A percentile compares a stretch with the other conserved stretches of the same genome.
These are phyloP conservation scores for Herpetomonas tarakana DNA, from an alignment of 208 protist genomes.

Conservation along the genomic window DNA sequence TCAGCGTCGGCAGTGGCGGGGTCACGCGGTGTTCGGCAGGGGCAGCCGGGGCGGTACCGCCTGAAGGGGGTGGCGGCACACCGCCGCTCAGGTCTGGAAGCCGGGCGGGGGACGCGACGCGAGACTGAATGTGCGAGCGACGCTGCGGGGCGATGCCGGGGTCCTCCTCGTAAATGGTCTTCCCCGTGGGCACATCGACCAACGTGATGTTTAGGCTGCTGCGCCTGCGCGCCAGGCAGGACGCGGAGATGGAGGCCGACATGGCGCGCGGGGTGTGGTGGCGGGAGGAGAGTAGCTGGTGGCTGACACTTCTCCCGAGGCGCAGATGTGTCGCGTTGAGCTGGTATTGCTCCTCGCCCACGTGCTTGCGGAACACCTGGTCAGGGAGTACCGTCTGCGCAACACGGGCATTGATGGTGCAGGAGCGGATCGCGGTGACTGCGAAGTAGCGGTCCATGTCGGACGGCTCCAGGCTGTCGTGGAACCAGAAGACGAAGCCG, in stretches of 20 bases:
- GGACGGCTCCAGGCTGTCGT: slow-evolving; percentile 48
- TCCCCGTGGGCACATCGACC: slow-evolving; percentile 17
- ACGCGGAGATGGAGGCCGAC: not conserved
- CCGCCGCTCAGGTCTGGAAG: too few relatives aligned
- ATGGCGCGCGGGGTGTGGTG: not conserved
- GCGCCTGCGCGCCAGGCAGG: slow-evolving; percentile 16
- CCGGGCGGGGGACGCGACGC: not conserved
- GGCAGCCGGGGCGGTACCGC: not conserved
- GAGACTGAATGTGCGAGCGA: not conserved
- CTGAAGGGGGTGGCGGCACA: not conserved
- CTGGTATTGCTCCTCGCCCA: slow-evolving; percentile 14
- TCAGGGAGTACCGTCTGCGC: slow-evolving; percentile 46
- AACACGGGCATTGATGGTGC: slow-evolving; percentile 43
- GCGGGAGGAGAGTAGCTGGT: not conserved
- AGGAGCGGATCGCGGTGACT: slow-evolving; percentile 42
- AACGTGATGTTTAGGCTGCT: slow-evolving; percentile 14
- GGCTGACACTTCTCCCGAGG: slow-evolving; percentile 3
- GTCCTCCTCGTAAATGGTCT: slow-evolving; percentile 11
- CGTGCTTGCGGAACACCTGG: slow-evolving; percentile 43
- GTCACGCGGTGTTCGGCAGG: not conserved
- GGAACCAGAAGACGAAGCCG: slow-evolving; percentile 83
- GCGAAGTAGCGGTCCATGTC: slow-evolving; percentile 76
- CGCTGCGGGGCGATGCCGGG: not conserved
- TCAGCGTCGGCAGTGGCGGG: not conserved
- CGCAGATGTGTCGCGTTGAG: not conserved